Evolutionary conservation across 2,329 filamentous ascomycete genomes (phyloP).

Genomic region (Aspergillus sp.): DNA sequence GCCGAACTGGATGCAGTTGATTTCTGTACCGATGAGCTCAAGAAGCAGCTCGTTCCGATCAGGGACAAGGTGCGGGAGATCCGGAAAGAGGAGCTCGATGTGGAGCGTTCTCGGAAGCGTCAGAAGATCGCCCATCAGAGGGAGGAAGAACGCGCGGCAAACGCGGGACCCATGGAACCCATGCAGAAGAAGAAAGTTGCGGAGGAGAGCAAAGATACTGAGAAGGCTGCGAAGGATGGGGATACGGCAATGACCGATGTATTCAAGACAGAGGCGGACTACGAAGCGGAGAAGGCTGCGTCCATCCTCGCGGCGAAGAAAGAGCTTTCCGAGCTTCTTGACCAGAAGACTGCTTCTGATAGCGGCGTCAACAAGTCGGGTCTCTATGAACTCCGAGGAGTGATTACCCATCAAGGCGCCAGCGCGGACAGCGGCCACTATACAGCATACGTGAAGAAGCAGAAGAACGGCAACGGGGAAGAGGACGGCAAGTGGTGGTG

Average conservation of each 20-base stretch:
- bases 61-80: slow-evolving; percentile 94
- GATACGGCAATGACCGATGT: slow-evolving; percentile 70
- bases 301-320: slow-evolving; percentile 79
- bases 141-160: slow-evolving; percentile 49
- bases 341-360: slow-evolving; percentile 70
- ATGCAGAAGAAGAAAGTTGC: slow-evolving; percentile 49
- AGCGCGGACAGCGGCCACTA: slow-evolving; percentile 98
- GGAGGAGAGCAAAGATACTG: slow-evolving; percentile 50
- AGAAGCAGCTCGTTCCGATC: slow-evolving; percentile 80
- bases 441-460: slow-evolving; percentile 96
- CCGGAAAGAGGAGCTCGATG: slow-evolving; percentile 89
- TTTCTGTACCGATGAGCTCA: slow-evolving; percentile 89
- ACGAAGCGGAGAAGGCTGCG: slow-evolving; percentile 78
- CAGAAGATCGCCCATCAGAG: slow-evolving; percentile 69
- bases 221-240: slow-evolving; percentile 56
- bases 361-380: slow-evolving; percentile 88
- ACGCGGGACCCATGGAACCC: slow-evolving; percentile 35
- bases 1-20: slow-evolving; percentile 89
- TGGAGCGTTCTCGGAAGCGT: slow-evolving; percentile 86
- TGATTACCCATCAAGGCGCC: slow-evolving; percentile 94
- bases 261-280: slow-evolving; percentile 91
- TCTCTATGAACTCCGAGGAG: slow-evolving; percentile 87
- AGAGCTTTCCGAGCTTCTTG: slow-evolving; percentile 76
- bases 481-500: slow-evolving; percentile 99
- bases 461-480: slow-evolving; percentile 67